Evolutionary conservation across 2,329 filamentous ascomycete species (phyloP), one percentile per base, ranked within the genome.

Genomic region (Hypoxylon sp.): DNA sequence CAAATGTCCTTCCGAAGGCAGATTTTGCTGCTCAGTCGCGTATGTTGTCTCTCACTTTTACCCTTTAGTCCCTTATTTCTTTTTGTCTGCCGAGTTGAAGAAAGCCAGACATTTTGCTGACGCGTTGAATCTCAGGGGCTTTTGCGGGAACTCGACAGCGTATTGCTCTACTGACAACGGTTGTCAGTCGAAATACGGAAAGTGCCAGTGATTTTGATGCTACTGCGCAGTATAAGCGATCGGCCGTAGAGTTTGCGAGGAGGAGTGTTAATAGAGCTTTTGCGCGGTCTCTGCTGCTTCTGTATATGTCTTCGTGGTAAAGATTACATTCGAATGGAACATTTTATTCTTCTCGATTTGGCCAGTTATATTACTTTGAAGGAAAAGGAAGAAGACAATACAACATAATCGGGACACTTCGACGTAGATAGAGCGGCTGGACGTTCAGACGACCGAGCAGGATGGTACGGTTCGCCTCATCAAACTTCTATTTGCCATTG

Each of bases 11-110:
- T 63, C 56, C 0, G 70, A 69, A 4, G 72, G 65, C 2, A 62
- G 36, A n/a, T n/a, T n/a, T 1, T 79, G 76, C 51, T 79, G 75
- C 60, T 76, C 74, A 17, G 65, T 69, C 28, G 62, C 75, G 76
- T 77, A 68, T 48, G 76, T 75, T 5, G 23, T 36, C 52, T 28
- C 14, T 19, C 23, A 23, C 13, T 17, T 34, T 19, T 7, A 34
- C 11, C 19, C 11, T 17, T 11, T 21, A n/a, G 19, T 6, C 5
- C 10, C 30, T 36, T 49, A 7, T 32, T 11, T 43, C 14, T 45
- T 10, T 7, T 43, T 28, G 49, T 32, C 6, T 10, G 30, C 19
- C 14, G 9, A 2, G 5, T 34, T 14, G 49, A 14, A 34, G 36
- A 34, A 13, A 21, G 23, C 6, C 21, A 23, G 10, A 1, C 14